A percentile compares a stretch with the other conserved stretches of the same genome.
These are phyloP conservation scores for Trichoderma cornu-damae DNA, from an alignment of 2,329 filamentous ascomycete species.

Conservation along the genomic window DNA sequence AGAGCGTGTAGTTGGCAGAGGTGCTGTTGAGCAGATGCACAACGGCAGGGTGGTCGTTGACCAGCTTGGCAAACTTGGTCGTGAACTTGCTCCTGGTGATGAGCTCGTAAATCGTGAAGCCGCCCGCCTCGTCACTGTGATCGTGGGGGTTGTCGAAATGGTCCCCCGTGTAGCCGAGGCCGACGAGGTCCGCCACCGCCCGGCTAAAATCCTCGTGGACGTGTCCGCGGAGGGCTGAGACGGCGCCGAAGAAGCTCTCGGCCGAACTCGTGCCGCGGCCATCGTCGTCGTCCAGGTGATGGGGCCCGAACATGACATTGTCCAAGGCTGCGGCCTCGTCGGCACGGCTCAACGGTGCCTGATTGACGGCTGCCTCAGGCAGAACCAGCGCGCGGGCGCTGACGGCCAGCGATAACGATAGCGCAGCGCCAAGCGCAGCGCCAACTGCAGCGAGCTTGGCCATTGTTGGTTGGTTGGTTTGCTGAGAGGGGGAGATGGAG, in stretches of 20 bases:
- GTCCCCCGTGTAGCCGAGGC: slow-evolving; percentile 8
- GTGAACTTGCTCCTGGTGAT: slow-evolving; percentile 73
- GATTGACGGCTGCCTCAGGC: slow-evolving; percentile 9
- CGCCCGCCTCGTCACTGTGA: slow-evolving; percentile 32
- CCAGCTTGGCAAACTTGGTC: slow-evolving; percentile 68
- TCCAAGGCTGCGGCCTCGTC: slow-evolving; percentile 7
- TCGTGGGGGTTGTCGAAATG: neutral
- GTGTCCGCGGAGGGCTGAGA: slow-evolving; percentile 2
- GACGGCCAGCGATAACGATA: slow-evolving; percentile 18
- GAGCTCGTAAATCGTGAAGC: slow-evolving; percentile 63
- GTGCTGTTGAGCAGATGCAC: slow-evolving; percentile 71
- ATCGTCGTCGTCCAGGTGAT: slow-evolving; percentile 3
- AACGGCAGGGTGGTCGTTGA: slow-evolving; percentile 67
- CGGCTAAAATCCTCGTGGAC: slow-evolving; percentile 17
- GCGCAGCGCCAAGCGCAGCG: slow-evolving; percentile 6
- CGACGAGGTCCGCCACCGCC: neutral
- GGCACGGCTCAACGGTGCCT: slow-evolving; percentile 12
- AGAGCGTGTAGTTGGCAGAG: slow-evolving; percentile 69
- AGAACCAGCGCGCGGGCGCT: slow-evolving; percentile 15
- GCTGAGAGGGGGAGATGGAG: neutral
- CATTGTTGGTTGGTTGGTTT: slow-evolving; percentile 6
- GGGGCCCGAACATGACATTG: slow-evolving; percentile 1
- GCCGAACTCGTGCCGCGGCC: neutral
- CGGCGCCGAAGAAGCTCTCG: slow-evolving; percentile 14
- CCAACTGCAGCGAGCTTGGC: slow-evolving; percentile 7